These are phyloP conservation scores for Lindgomyces ingoldianus DNA, from an alignment of 495 filamentous ascomycete genomes.

Conservation along the genomic window DNA sequence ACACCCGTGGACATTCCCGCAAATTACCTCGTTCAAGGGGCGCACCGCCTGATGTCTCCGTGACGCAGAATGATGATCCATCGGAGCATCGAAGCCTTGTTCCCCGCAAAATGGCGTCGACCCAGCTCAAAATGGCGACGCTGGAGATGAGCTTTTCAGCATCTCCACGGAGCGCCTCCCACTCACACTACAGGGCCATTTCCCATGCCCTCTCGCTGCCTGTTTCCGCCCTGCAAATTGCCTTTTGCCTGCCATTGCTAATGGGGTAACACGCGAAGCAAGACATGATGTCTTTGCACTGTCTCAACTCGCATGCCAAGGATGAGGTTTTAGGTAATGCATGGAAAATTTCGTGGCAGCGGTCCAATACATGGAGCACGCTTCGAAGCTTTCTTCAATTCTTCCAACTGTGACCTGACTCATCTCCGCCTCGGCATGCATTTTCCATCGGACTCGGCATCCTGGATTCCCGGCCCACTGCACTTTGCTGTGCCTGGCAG, in stretches of 20 bases:
- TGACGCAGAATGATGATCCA: neutral
- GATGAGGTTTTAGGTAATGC: constrained; percentile 18
- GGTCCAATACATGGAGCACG: neutral
- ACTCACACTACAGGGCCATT: neutral
- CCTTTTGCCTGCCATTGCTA: neutral
- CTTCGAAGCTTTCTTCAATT: neutral
- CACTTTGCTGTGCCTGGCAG: neutral
- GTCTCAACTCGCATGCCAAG: constrained; percentile 8
- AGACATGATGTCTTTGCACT: neutral
- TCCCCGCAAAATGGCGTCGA: constrained; percentile 28
- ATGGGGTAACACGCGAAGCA: neutral
- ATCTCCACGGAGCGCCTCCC: constrained; percentile 20
- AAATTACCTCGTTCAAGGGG: neutral
- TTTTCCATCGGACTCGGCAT: neutral
- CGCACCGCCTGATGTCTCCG: constrained; percentile 4
- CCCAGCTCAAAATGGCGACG: constrained; percentile 14
- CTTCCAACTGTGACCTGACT: constrained; percentile 9
- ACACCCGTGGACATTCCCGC: neutral
- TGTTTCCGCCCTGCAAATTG: neutral
- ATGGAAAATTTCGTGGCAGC: neutral
- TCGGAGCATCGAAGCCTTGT: neutral
- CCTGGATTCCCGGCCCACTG: neutral
- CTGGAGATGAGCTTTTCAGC: constrained; percentile 1
- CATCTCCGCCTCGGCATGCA: neutral
- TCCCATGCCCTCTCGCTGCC: neutral